Base-by-base conservation (phyloP, 164 flowering plant genomes). In the Echeveria elegans region DNA sequence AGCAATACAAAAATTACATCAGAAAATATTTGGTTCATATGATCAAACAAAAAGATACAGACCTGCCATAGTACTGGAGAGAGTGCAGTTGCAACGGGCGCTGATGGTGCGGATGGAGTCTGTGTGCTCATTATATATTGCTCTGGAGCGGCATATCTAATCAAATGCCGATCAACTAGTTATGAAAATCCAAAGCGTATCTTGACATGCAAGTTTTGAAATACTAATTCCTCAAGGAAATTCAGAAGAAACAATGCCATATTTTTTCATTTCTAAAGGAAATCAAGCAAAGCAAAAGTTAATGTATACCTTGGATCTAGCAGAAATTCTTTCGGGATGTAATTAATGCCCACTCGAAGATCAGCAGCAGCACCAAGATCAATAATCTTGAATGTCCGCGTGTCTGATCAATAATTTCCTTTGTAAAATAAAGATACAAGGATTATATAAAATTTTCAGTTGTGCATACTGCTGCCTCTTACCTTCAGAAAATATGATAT, bases 51-150 rank as follows among this genome's bases (percentile, higher is more conserved):
- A 34, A 66, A 28, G 53, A 30, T 26, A 26, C 24, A 50, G 30
- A 87, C 98, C 97, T 90, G 98, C 99, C 99, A 94, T 10, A 94
- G 79, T 56, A 94, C 99, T 18, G 97, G 99, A 40, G 99, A 94
- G 66, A 94, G 90, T 70, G 90, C 96, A 72, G 97, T 66, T 53
- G 99, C 97, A 21, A 94, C 96, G 1, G 97, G 97, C 62, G 92
- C 96, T 11, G 99, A 94, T 58, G 97, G 97, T 32, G 97, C 99
- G 64, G 97, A 89, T 60, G 97, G 99, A 66, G 99, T 94, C 74
- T 94, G 99, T 34, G 99, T 94, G 83, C 99, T 94, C 99, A 94
- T 91, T 67, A 94, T 94, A 75, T 48, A 21, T 48, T 48, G 53
- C 53, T 48, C 53, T n/a, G 53, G 53, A 48, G 53, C 53, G n/a